Evolutionary conservation across 2,329 filamentous ascomycete genomes (phyloP).

Genomic region (Fusarium continuum): DNA sequence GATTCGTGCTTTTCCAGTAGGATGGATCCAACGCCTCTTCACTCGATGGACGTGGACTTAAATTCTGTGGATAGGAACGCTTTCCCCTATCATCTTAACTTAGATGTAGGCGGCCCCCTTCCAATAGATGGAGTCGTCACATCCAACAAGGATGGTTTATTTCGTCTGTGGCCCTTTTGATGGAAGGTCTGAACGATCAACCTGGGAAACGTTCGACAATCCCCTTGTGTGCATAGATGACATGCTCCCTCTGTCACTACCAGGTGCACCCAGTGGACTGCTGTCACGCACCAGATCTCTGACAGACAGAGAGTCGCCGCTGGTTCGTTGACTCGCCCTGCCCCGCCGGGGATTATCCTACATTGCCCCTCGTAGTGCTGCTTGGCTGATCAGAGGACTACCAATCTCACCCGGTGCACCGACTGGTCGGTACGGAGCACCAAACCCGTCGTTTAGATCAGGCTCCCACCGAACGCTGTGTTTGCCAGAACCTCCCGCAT

Average conservation of each 20-base stretch:
- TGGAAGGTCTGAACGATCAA: background rate
- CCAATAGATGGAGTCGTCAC: background rate
- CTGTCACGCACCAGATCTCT: constrained; percentile 27
- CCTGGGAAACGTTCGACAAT: background rate
- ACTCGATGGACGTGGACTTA: background rate
- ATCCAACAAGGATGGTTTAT: background rate
- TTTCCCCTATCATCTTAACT: too few relatives aligned
- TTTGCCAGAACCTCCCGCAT: constrained; percentile 51
- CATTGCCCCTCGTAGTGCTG: constrained; percentile 48
- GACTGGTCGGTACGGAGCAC: constrained; percentile 55
- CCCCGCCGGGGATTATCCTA: constrained; percentile 42
- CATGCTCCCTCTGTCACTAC: constrained; percentile 8
- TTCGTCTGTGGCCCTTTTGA: background rate
- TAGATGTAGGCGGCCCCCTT: too few relatives aligned
- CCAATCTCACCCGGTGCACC: constrained; percentile 75
- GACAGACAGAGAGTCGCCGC: constrained; percentile 1
- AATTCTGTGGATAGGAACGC: background rate
- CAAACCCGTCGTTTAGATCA: constrained; percentile 56
- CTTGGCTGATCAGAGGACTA: constrained; percentile 65
- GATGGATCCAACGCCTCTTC: background rate
- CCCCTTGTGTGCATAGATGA: constrained; percentile 6
- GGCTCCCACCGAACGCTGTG: constrained; percentile 64
- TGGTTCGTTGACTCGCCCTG: constrained; percentile 10
- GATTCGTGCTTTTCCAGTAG: background rate
- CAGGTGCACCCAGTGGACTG: constrained; percentile 10